phyloP scores from a whole-genome alignment of 1,139 yeast genomes.

The Taphrina betulina region DNA sequence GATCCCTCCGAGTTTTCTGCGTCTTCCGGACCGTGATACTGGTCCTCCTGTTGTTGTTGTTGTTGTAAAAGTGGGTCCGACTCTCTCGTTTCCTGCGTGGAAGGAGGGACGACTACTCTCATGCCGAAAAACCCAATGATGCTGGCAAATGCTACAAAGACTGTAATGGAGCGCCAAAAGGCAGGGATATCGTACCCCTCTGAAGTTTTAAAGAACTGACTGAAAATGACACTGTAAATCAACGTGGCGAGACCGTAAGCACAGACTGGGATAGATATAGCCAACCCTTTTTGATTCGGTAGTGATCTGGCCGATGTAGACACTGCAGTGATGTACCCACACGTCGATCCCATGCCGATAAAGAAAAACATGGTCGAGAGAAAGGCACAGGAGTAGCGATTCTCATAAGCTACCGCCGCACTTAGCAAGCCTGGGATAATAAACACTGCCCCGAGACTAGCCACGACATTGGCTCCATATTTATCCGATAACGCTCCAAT shows the following conservation, averaged over 20 bases:
- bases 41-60: not conserved
- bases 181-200: conserved; percentile 15
- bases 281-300: conserved; percentile 11
- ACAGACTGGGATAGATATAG: conserved; percentile 21
- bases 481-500: conserved; percentile 18
- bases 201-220: not conserved
- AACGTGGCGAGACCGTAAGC: conserved; percentile 26
- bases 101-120: not conserved
- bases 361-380: conserved; percentile 4
- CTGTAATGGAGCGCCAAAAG: conserved; percentile 15
- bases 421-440: conserved; percentile 10
- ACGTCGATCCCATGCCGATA: conserved; percentile 20
- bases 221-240: conserved; percentile 15
- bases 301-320: conserved; percentile 16
- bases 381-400: not conserved
- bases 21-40: not conserved
- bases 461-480: conserved; percentile 25
- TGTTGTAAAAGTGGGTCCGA: not conserved
- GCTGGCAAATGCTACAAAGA: conserved; percentile 7
- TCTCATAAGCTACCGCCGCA: conserved; percentile 22
- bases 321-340: conserved; percentile 22
- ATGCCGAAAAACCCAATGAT: conserved; percentile 20
- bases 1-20: no score
- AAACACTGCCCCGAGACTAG: conserved; percentile 10
- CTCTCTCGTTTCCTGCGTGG: not conserved